A percentile compares a stretch with the other conserved stretches of the same genome.
Conservation (phyloP, 495 filamentous ascomycete species). For the Penicillium mononematosum region DNA sequence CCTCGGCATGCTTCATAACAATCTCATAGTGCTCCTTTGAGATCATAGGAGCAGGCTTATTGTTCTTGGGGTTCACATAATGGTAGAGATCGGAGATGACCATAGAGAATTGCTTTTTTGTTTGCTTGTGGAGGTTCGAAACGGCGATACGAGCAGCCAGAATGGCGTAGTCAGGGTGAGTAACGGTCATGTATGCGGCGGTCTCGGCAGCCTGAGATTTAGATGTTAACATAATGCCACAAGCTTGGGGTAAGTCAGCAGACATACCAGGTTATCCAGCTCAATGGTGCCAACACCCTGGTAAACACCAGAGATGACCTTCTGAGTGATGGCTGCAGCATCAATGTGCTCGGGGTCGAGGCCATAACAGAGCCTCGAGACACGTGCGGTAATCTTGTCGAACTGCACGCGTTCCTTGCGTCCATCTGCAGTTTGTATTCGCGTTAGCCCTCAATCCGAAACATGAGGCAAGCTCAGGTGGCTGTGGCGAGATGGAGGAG, state of each 20-base stretch:
- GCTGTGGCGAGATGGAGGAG: slow-evolving; percentile 3
- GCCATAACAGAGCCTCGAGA: slow-evolving; percentile 95
- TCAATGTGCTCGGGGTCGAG: slow-evolving; percentile 96
- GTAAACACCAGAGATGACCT: slow-evolving; percentile 99
- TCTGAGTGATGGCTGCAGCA: slow-evolving; percentile 96
- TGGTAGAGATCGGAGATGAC: slow-evolving; percentile 92
- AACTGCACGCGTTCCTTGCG: slow-evolving; percentile 99
- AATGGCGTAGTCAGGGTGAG: slow-evolving; percentile 98
- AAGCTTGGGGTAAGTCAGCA: neutral
- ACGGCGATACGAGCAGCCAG: slow-evolving; percentile 98
- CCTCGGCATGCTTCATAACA: slow-evolving; percentile 91
- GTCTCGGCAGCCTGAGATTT: slow-evolving; percentile 84
- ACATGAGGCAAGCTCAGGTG: slow-evolving; percentile 27
- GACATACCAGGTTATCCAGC: slow-evolving; percentile 88
- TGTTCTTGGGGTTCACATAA: slow-evolving; percentile 95
- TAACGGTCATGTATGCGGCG: slow-evolving; percentile 99
- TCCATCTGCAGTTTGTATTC: slow-evolving; percentile 63
- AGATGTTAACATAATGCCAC: slow-evolving; percentile 14
- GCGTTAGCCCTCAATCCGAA: slow-evolving; percentile 23
- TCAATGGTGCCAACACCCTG: slow-evolving; percentile 95
- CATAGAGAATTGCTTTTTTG: slow-evolving; percentile 97
- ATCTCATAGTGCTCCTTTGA: slow-evolving; percentile 81
- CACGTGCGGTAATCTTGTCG: slow-evolving; percentile 99
- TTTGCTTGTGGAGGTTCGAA: slow-evolving; percentile 99
- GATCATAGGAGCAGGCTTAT: slow-evolving; percentile 85